phyloP scores from a whole-genome alignment of 495 filamentous ascomycete species.

The Pyrenula massariospora region DNA sequence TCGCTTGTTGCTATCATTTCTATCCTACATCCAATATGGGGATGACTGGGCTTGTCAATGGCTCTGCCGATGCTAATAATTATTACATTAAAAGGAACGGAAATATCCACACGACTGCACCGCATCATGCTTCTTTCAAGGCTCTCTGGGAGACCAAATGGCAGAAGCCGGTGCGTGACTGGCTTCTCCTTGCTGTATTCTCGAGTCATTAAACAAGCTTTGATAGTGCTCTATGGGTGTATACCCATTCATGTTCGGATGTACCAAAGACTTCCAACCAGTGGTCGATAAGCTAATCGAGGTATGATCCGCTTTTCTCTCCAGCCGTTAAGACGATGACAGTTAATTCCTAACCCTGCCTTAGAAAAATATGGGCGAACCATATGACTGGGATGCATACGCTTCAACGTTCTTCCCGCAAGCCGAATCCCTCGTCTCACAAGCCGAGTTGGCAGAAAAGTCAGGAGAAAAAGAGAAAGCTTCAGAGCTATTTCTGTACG shows the following conservation, averaged over 20 bases:
- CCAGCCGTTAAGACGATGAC: too few species aligned
- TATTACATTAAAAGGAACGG: background rate
- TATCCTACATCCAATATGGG: background rate
- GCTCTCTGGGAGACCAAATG: slow-evolving; percentile 75
- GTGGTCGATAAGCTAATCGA: slow-evolving; percentile 53
- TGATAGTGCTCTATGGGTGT: slow-evolving; percentile 47
- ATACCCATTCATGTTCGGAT: slow-evolving; percentile 72
- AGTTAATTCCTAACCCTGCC: too few species aligned
- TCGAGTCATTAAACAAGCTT: slow-evolving; percentile 2
- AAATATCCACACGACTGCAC: slow-evolving; percentile 1
- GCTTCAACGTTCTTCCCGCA: slow-evolving; percentile 49
- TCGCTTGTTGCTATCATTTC: too few species aligned
- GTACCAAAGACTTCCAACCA: slow-evolving; percentile 59
- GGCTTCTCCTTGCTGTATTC: background rate
- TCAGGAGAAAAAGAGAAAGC: slow-evolving; percentile 36
- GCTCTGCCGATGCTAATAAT: background rate
- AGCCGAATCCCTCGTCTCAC: slow-evolving; percentile 36
- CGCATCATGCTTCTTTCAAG: slow-evolving; percentile 61
- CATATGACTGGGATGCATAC: slow-evolving; percentile 45
- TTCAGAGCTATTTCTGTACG: slow-evolving; percentile 39
- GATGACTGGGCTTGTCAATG: background rate
- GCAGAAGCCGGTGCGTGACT: slow-evolving; percentile 48
- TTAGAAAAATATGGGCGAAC: slow-evolving; percentile 51
- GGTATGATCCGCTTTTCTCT: too few species aligned
- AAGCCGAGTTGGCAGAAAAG: slow-evolving; percentile 33